Conservation (phyloP, 805 yeast species). For the Barnettozyma botsteinii region DNA sequence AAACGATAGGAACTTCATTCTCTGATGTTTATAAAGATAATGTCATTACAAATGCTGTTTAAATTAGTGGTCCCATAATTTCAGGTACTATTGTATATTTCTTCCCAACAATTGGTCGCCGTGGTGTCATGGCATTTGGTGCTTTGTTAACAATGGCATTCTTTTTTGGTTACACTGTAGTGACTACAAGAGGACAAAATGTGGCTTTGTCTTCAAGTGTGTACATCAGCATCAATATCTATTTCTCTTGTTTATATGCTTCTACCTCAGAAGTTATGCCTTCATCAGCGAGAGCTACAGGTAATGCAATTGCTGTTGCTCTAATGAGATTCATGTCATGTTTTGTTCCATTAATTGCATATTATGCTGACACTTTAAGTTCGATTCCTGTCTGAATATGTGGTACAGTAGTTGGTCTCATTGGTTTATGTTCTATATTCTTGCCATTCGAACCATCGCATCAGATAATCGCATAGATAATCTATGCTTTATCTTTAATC, state of each 20-base stretch:
- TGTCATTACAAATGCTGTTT: constrained; percentile 37
- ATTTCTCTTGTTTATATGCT: constrained; percentile 57
- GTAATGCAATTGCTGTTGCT: constrained; percentile 52
- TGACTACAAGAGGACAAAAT: constrained; percentile 45
- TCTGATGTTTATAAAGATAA: constrained; percentile 42
- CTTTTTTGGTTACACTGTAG: constrained; percentile 57
- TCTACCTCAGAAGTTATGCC: constrained; percentile 64
- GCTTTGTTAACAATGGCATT: constrained; percentile 48
- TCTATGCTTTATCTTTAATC: constrained; percentile 3
- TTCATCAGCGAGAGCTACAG: constrained; percentile 47
- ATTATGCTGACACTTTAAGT: constrained; percentile 22
- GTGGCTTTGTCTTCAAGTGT: constrained; percentile 35
- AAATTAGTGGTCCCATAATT: constrained; percentile 42
- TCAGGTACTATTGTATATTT: constrained; percentile 36
- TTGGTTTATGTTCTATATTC: constrained; percentile 39
- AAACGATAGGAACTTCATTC: constrained; percentile 35
- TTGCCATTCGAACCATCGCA: constrained; percentile 45
- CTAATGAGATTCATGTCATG: constrained; percentile 46
- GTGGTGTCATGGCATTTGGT: constrained; percentile 51
- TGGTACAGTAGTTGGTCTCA: constrained; percentile 45
- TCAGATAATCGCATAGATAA: constrained; percentile 17
- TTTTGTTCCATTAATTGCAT: constrained; percentile 52
- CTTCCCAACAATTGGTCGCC: constrained; percentile 38
- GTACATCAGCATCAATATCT: constrained; percentile 39
- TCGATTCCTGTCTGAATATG: constrained; percentile 29